Evolutionary conservation across 129 eudicot species (phyloP).

Genomic region (Flaveria sonorensis): DNA sequence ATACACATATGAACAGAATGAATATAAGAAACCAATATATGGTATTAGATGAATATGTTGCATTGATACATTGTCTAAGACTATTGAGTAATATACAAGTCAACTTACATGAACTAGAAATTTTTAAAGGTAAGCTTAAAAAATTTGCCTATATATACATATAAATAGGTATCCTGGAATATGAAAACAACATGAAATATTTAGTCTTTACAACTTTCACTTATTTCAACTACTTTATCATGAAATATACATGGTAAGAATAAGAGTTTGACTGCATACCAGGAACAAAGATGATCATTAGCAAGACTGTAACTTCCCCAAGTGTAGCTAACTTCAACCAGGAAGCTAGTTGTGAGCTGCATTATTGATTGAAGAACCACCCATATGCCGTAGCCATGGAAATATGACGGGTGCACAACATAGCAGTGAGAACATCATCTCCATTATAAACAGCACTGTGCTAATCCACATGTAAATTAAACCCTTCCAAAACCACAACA

Average conservation of each 20-base stretch:
- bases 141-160: not conserved
- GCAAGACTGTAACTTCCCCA: not conserved
- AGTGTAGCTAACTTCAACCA: constrained; percentile 33
- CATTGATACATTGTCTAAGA: too few relatives aligned
- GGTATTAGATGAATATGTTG: not conserved
- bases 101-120: not conserved
- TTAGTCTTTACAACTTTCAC: not conserved
- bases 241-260: constrained; percentile 1
- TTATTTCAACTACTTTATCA: not conserved
- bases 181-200: not conserved
- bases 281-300: constrained; percentile 25
- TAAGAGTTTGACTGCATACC: constrained; percentile 21
- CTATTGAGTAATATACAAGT: constrained; percentile 7
- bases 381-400: constrained; percentile 46
- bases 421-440: constrained; percentile 61
- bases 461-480: constrained; percentile 69
- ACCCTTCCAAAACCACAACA: constrained; percentile 77
- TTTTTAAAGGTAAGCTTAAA: not conserved
- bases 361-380: constrained; percentile 24
- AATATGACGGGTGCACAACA: constrained; percentile 65
- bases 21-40: not conserved
- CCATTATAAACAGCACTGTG: constrained; percentile 49
- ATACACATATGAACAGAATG: not conserved
- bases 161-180: not conserved
- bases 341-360: constrained; percentile 22